Evolutionary conservation across 2,329 filamentous ascomycete species (phyloP).

Genomic region (Dothiorella sarmentorum): DNA sequence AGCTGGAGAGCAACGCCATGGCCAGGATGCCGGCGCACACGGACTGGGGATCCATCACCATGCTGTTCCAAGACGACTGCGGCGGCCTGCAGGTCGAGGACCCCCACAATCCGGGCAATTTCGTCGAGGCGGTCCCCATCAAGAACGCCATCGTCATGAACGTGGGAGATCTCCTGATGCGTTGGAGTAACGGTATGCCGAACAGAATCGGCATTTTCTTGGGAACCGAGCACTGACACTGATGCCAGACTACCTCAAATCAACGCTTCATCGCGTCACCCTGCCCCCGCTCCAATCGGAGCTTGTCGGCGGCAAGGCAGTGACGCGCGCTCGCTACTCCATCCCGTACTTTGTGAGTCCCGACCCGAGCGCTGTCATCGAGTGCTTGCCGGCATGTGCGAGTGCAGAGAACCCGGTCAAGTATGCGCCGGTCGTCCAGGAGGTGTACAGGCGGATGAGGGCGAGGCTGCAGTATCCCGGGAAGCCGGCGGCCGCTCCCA

Average conservation of each 20-base stretch:
- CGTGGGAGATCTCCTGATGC: slow-evolving; percentile 14
- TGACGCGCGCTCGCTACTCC: slow-evolving; percentile 54
- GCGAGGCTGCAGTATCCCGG: slow-evolving; percentile 17
- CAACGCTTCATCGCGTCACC: slow-evolving; percentile 13
- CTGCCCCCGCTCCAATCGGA: background rate
- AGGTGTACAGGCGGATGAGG: slow-evolving; percentile 16
- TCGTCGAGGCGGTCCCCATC: slow-evolving; percentile 6
- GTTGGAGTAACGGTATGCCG: slow-evolving; percentile 15
- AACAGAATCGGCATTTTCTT: background rate
- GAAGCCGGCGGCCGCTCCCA: background rate
- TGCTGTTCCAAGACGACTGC: slow-evolving; percentile 51
- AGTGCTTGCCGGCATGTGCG: slow-evolving; percentile 25
- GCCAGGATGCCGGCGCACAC: slow-evolving; percentile 53
- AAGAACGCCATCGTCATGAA: slow-evolving; percentile 18
- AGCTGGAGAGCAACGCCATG: slow-evolving; percentile 42
- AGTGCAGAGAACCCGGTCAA: slow-evolving; percentile 10
- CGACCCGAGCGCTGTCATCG: slow-evolving; percentile 49
- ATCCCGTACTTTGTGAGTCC: slow-evolving; percentile 59
- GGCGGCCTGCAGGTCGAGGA: slow-evolving; percentile 50
- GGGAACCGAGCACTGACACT: background rate
- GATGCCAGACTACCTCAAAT: slow-evolving; percentile 13
- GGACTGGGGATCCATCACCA: slow-evolving; percentile 47
- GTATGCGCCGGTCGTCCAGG: slow-evolving; percentile 15
- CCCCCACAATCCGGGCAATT: slow-evolving; percentile 1
- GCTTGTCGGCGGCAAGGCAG: slow-evolving; percentile 34